These are phyloP conservation scores for Ustilago cynodontis DNA, from an alignment of 1,284 basidiomycete species.

Conservation along the genomic window DNA sequence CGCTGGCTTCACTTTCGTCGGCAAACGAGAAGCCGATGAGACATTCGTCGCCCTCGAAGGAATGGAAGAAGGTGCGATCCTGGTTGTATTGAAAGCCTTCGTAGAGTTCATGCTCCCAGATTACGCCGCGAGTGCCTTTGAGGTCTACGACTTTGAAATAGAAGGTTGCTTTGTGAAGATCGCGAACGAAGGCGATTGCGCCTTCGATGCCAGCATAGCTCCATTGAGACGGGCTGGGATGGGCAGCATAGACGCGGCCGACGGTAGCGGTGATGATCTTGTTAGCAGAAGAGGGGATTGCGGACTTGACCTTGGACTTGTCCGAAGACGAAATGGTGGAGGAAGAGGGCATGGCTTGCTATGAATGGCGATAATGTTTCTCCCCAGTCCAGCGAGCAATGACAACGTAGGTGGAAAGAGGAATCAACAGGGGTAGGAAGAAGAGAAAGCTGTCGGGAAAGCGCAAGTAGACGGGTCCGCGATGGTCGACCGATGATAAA, in stretches of 20 bases:
- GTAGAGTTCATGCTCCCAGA: conserved; percentile 95
- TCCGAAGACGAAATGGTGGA: conserved; percentile 64
- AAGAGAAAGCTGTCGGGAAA: conserved; percentile 55
- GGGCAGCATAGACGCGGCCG: conserved; percentile 65
- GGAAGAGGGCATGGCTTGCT: conserved; percentile 61
- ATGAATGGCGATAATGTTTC: conserved; percentile 56
- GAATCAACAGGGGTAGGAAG: conserved; percentile 61
- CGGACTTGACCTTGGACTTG: conserved; percentile 68
- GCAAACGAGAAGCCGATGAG: conserved; percentile 92
- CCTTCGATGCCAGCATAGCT: conserved; percentile 65
- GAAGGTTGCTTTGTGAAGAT: conserved; percentile 54
- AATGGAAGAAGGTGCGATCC: conserved; percentile 92
- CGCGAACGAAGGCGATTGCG: conserved; percentile 65
- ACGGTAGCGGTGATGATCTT: conserved; percentile 69
- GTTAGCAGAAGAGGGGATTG: conserved; percentile 61
- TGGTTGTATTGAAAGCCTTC: conserved; percentile 84
- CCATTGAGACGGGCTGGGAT: conserved; percentile 56
- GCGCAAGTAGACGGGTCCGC: conserved; percentile 24
- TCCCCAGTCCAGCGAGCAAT: conserved; percentile 67
- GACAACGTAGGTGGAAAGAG: conserved; percentile 60
- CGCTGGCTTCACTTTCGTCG: conserved; percentile 85
- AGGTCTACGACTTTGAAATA: conserved; percentile 65
- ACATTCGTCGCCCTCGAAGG: conserved; percentile 88
- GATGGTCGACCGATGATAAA: background rate
- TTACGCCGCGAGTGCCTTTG: conserved; percentile 82